A percentile compares a stretch with the other conserved stretches of the same genome.
These are phyloP conservation scores for Thermothielavioides terrestris DNA, from an alignment of 495 filamentous ascomycete genomes.

Conservation along the genomic window DNA sequence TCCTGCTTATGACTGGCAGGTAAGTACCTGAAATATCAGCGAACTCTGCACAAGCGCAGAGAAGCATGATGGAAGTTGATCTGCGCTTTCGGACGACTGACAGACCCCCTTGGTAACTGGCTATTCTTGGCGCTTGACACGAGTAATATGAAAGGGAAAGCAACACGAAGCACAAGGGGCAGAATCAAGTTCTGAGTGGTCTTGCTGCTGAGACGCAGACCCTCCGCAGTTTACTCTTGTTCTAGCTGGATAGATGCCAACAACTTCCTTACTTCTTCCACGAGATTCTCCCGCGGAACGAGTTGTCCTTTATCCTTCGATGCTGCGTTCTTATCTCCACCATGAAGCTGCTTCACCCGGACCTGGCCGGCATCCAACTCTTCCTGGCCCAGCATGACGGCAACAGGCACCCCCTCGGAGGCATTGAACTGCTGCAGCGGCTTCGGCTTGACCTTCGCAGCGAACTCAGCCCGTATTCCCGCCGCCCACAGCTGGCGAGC, in stretches of 20 bases:
- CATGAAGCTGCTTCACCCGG: constrained; percentile 66
- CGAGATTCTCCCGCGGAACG: constrained; percentile 50
- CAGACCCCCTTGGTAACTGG: too few relatives aligned
- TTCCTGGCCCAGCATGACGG: constrained; percentile 71
- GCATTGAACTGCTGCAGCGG: constrained; percentile 68
- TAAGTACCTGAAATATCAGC: too few relatives aligned
- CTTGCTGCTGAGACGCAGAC: too few relatives aligned
- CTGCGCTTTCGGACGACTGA: too few relatives aligned
- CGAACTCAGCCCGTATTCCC: constrained; percentile 68
- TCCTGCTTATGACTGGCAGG: too few relatives aligned
- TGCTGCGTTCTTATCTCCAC: constrained; percentile 56
- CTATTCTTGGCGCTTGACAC: too few relatives aligned
- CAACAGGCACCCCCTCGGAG: constrained; percentile 65
- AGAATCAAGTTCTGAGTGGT: too few relatives aligned
- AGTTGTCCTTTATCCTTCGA: constrained; percentile 58
- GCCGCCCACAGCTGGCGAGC: constrained; percentile 65
- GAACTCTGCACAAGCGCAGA: too few relatives aligned
- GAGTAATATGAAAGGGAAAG: too few relatives aligned
- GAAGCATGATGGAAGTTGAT: too few relatives aligned
- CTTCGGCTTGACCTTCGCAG: constrained; percentile 70
- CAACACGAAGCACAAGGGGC: too few relatives aligned
- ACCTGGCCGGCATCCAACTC: constrained; percentile 67
- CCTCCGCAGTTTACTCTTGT: too few relatives aligned
- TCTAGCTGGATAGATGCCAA: not conserved
- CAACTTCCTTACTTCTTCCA: constrained; percentile 51